Conservation (phyloP, 164 flowering plant species). For the Aristolochia californica region DNA sequence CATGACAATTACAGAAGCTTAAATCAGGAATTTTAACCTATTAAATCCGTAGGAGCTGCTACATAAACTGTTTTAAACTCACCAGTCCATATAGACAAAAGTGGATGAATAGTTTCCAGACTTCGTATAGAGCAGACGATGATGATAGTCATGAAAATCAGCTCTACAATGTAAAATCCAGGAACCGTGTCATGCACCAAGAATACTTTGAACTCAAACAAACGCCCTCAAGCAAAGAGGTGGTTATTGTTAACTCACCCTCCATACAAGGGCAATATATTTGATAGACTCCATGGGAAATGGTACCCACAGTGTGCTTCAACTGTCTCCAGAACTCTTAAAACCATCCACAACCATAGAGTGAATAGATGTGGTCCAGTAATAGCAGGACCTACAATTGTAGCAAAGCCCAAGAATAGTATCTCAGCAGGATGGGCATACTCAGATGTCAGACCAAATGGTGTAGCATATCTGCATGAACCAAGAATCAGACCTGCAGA, state of each 20-base stretch:
- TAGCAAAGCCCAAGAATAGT: slow-evolving; percentile 94
- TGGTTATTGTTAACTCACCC: slow-evolving; percentile 45
- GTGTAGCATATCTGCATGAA: slow-evolving; percentile 77
- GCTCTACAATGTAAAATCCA: slow-evolving; percentile 39
- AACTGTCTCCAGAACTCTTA: slow-evolving; percentile 94
- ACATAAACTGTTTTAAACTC: slow-evolving; percentile 11
- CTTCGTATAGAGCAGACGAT: slow-evolving; percentile 88
- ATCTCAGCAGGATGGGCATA: slow-evolving; percentile 99
- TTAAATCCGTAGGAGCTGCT: not conserved
- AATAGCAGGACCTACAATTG: slow-evolving; percentile 90
- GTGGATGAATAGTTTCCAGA: slow-evolving; percentile 98
- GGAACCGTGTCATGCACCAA: slow-evolving; percentile 6
- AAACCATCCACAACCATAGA: slow-evolving; percentile 90
- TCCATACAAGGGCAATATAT: slow-evolving; percentile 81
- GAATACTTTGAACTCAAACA: not conserved
- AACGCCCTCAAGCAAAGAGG: not conserved
- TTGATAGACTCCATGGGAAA: slow-evolving; percentile 96
- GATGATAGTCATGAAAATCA: slow-evolving; percentile 98
- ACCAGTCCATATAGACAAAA: slow-evolving; percentile 95
- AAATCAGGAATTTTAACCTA: too few species aligned
- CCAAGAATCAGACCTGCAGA: not conserved
- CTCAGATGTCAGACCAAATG: slow-evolving; percentile 97
- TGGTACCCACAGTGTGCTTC: slow-evolving; percentile 99
- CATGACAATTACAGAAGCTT: too few species aligned
- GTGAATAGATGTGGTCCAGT: slow-evolving; percentile 96